These are phyloP conservation scores for Lasiodiplodia sp. DNA, from an alignment of 2,329 filamentous ascomycete genomes.

Conservation along the genomic window DNA sequence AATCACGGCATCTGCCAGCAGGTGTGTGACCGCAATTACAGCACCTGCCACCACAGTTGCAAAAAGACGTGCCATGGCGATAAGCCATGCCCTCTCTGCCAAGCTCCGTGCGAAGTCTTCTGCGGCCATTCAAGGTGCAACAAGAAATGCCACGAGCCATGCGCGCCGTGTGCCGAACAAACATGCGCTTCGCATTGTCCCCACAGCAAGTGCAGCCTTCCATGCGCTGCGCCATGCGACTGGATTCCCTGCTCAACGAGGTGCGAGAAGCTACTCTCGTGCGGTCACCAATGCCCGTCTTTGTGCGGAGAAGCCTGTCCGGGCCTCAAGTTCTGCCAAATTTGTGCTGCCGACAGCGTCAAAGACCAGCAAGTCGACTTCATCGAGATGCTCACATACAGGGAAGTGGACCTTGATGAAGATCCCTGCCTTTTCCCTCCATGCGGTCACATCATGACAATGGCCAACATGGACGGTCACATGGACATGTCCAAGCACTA, in stretches of 20 bases:
- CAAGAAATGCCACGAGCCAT: constrained; percentile 66
- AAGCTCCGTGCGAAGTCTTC: constrained; percentile 59
- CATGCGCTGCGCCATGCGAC: constrained; percentile 73
- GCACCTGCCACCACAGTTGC: constrained; percentile 66
- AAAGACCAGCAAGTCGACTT: constrained; percentile 63
- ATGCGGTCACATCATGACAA: constrained; percentile 70
- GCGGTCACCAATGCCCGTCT: constrained; percentile 70
- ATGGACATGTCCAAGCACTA: constrained; percentile 65
- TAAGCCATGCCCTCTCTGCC: constrained; percentile 57
- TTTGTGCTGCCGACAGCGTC: constrained; percentile 52
- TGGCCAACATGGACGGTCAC: constrained; percentile 66
- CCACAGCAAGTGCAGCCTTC: constrained; percentile 60
- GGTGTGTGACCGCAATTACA: constrained; percentile 59
- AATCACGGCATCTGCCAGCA: constrained; percentile 58
- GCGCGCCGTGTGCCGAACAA: constrained; percentile 65
- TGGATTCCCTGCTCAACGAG: constrained; percentile 69
- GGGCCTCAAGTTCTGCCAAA: constrained; percentile 60
- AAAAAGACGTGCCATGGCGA: constrained; percentile 59
- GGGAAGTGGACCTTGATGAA: constrained; percentile 64
- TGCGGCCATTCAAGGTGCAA: constrained; percentile 66
- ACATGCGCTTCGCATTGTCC: constrained; percentile 63
- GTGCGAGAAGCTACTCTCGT: constrained; percentile 62
- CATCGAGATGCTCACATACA: constrained; percentile 62
- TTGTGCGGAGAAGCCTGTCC: constrained; percentile 72
- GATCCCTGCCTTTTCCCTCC: constrained; percentile 67